Evolutionary conservation across 1,284 basidiomycete genomes (phyloP).

Genomic region (Coniferiporia weirii): DNA sequence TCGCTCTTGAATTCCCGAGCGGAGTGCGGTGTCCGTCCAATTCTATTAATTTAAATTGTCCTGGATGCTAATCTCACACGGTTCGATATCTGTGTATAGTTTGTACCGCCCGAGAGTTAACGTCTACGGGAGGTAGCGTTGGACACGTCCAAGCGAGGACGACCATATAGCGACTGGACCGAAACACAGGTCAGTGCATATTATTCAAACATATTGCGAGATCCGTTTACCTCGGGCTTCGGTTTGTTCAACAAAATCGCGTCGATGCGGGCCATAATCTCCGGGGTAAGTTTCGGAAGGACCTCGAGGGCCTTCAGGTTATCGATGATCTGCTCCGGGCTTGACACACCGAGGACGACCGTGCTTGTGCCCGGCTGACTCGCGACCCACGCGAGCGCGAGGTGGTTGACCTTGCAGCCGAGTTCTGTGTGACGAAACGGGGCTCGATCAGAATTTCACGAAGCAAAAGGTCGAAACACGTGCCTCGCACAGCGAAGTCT

Average conservation of each 20-base stretch:
- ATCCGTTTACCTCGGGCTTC: slow-evolving; percentile 24
- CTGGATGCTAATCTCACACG: too few relatives aligned
- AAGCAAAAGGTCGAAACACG: slow-evolving; percentile 17
- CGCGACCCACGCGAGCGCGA: slow-evolving; percentile 73
- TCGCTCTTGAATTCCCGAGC: too few relatives aligned
- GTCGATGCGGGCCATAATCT: slow-evolving; percentile 62
- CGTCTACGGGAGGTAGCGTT: too few relatives aligned
- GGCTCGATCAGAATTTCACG: slow-evolving; percentile 22
- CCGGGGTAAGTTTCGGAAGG: slow-evolving; percentile 62
- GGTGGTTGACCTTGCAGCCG: slow-evolving; percentile 49
- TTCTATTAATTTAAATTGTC: too few relatives aligned
- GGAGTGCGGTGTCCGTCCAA: too few relatives aligned
- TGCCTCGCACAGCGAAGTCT: slow-evolving; percentile 47
- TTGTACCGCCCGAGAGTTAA: too few relatives aligned
- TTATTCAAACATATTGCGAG: too few relatives aligned
- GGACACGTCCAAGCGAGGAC: too few relatives aligned
- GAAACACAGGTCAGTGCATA: too few relatives aligned
- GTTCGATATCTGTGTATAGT: too few relatives aligned
- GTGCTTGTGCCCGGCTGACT: slow-evolving; percentile 52
- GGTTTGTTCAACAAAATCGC: slow-evolving; percentile 54
- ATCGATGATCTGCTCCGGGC: slow-evolving; percentile 55
- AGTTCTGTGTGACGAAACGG: slow-evolving; percentile 35
- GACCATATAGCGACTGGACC: too few relatives aligned
- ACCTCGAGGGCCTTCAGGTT: slow-evolving; percentile 69
- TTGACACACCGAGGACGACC: slow-evolving; percentile 59